Base-by-base conservation (phyloP, 83 land plant genomes). In the Picea engelmannii region DNA sequence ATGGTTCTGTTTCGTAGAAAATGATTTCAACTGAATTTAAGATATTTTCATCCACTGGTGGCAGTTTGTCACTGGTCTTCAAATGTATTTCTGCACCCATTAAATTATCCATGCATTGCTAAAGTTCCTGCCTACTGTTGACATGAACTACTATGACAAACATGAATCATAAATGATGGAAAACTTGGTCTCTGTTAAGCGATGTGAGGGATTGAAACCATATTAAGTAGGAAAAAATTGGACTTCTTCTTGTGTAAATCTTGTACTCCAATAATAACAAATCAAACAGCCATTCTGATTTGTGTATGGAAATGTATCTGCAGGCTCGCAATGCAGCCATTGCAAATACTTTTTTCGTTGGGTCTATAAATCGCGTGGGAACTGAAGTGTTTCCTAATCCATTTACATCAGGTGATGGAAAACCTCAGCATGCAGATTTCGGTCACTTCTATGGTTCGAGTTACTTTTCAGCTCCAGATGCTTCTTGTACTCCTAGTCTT, bases 271-370 rank as follows among this genome's bases (percentile, higher is more conserved):
- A 52, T 52, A 52, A 52, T 31, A 16, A 71, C 21, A 7, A 13
- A 20, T 71, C 21, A 12, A 73, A 73, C 21, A 10, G 40, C 58
- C 79, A 77, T 77, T 77, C 42, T 77, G 35, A 77, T 59, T 77
- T 60, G 31, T 13, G 21, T 38, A 1, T 11, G 10, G 64, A 7
- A 31, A 47, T 66, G 49, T 79, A 16, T 62, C 42, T 87, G 55
- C 91, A 97, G 99, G 99, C 99, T 16, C 92, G 99, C 2, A 97
- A 97, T 85, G 99, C 99, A 75, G 98, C 99, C 38, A 97, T 97
- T 66, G 98, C 99, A 82, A 97, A 97, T 73, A 95, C 87, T 62
- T 97, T 94, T 82, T 97, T 87, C 79, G 95, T 95, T 52, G 95
- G 90, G 24, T 93, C 99, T 70, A 95, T 97, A 80, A 97, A 97